phyloP scores from a whole-genome alignment of 371 early-diverging fungal species.

The Mortierella sp. region DNA sequence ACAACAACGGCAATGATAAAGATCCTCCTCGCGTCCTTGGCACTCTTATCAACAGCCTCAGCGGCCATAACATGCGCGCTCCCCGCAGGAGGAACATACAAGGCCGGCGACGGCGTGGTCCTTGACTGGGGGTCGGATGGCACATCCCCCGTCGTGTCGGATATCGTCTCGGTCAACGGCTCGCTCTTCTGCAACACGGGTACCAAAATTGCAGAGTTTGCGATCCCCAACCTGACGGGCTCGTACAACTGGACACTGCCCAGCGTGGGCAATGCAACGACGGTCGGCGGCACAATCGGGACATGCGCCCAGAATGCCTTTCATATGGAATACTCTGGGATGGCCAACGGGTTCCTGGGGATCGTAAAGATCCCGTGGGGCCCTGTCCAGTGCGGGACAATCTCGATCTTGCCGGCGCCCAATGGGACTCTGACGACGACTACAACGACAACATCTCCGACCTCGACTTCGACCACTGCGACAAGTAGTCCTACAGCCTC shows the following conservation, averaged over 20 bases:
- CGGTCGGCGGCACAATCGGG: constrained; percentile 28
- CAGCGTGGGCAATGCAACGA: constrained; percentile 44
- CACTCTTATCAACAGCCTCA: constrained; percentile 7
- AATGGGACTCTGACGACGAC: constrained; percentile 41
- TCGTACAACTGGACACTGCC: constrained; percentile 48
- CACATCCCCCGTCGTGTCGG: constrained; percentile 15
- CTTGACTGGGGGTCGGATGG: constrained; percentile 47
- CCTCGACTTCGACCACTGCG: background rate
- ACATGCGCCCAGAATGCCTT: constrained; percentile 43
- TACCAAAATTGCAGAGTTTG: constrained; percentile 18
- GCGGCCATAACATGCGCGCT: constrained; percentile 45
- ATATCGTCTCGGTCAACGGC: constrained; percentile 26
- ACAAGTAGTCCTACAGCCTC: constrained; percentile 18
- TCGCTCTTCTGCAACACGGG: constrained; percentile 40
- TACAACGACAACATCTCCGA: constrained; percentile 20
- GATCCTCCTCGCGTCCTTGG: background rate
- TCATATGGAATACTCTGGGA: constrained; percentile 40
- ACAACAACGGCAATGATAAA: background rate
- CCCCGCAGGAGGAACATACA: constrained; percentile 36
- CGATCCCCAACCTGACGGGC: constrained; percentile 29
- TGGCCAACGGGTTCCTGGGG: constrained; percentile 17
- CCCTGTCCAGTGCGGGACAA: constrained; percentile 38
- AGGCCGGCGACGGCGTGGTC: constrained; percentile 34
- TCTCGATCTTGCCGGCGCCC: constrained; percentile 40
- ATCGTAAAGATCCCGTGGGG: constrained; percentile 25